Evolutionary conservation across 352 stramenopile genomes (phyloP).

Genomic region (Paralagenidium karlingii): DNA sequence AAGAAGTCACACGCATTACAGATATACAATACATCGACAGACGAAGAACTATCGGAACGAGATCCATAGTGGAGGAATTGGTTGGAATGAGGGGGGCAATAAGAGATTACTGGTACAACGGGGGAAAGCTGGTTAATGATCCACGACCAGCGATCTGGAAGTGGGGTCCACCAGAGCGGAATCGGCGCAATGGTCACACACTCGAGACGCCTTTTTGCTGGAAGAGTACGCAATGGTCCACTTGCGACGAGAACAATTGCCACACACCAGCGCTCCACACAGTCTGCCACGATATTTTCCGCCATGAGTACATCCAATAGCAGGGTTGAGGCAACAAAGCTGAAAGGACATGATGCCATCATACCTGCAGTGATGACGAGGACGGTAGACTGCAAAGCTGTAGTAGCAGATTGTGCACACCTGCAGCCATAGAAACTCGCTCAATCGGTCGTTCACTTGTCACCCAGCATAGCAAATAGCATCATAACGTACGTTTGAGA

Average conservation of each 20-base stretch:
- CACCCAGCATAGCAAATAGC: constrained; percentile 1
- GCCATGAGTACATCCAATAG: constrained; percentile 1
- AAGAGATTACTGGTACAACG: too few relatives aligned
- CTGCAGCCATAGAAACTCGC: neutral
- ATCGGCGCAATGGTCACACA: constrained; percentile 57
- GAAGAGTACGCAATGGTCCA: constrained; percentile 67
- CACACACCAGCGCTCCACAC: constrained; percentile 71
- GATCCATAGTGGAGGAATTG: too few relatives aligned
- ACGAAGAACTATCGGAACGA: too few relatives aligned
- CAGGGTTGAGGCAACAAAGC: constrained; percentile 1
- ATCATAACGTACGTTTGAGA: constrained; percentile 29
- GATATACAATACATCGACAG: too few relatives aligned
- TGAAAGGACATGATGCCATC: constrained; percentile 1
- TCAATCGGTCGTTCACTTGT: neutral
- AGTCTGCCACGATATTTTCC: constrained; percentile 22
- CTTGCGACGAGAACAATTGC: constrained; percentile 65
- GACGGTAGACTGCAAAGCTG: constrained; percentile 72
- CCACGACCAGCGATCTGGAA: neutral
- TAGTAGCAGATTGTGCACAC: constrained; percentile 77
- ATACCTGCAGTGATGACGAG: constrained; percentile 73
- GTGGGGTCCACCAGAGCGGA: constrained; percentile 12
- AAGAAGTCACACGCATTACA: too few relatives aligned
- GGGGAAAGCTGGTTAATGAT: too few relatives aligned
- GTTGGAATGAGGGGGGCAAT: too few relatives aligned
- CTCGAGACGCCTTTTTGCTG: constrained; percentile 65